Conservation (phyloP, 192 early-diverging fungal genomes). For the Coemansia sp. region DNA sequence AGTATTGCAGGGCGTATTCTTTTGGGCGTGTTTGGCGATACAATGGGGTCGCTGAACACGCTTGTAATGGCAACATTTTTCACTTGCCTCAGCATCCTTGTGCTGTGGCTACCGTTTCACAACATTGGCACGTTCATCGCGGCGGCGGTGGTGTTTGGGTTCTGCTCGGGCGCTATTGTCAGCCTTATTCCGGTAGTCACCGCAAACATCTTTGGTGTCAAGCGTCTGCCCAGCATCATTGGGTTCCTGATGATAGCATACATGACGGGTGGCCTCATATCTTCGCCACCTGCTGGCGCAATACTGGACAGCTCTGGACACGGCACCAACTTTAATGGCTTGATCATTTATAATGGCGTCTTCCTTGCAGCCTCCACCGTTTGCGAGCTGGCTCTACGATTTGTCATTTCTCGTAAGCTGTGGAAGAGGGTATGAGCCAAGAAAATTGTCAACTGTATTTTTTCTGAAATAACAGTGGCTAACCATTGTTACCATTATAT, state of each 20-base stretch:
- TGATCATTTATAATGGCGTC: constrained; percentile 31
- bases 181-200: constrained; percentile 29
- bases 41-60: constrained; percentile 19
- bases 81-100: constrained; percentile 18
- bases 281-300: constrained; percentile 26
- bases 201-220: constrained; percentile 30
- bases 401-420: constrained; percentile 6
- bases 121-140: constrained; percentile 17
- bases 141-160: constrained; percentile 23
- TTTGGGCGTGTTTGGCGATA: constrained; percentile 19
- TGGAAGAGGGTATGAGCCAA: constrained; percentile 9
- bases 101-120: constrained; percentile 34
- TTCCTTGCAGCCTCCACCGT: constrained; percentile 8
- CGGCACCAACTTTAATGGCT: constrained; percentile 9
- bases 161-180: constrained; percentile 29
- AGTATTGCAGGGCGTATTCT: constrained; percentile 26
- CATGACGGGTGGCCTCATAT: constrained; percentile 16
- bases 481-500: no score
- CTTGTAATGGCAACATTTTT: constrained; percentile 16
- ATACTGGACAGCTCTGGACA: constrained; percentile 27
- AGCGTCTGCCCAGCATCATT: constrained; percentile 29
- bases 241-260: constrained; percentile 29
- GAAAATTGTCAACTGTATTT: no score
- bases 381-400: constrained; percentile 1
- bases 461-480: no score